Conservation (phyloP, 257 asterid genomes). For the Gentiana macrophylla region DNA sequence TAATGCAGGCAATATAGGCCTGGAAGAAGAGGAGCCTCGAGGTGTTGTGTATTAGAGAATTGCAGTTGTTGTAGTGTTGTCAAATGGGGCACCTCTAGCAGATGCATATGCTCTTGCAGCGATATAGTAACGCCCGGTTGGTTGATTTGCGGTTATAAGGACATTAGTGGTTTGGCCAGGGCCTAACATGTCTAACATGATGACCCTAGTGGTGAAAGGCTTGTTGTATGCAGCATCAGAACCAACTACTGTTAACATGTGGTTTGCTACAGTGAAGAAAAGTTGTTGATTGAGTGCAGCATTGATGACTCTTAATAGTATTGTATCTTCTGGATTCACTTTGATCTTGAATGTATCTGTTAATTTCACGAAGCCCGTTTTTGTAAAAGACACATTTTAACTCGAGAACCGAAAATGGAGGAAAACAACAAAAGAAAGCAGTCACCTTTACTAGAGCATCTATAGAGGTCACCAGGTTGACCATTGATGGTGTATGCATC, state of each 20-base stretch:
- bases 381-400: too few species aligned
- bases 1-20: slow-evolving; percentile 25
- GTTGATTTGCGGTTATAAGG: slow-evolving; percentile 28
- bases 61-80: slow-evolving; percentile 38
- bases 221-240: slow-evolving; percentile 38
- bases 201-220: slow-evolving; percentile 30
- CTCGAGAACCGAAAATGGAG: too few species aligned
- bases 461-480: slow-evolving; percentile 29
- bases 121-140: slow-evolving; percentile 16
- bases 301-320: slow-evolving; percentile 29
- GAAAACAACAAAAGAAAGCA: not conserved
- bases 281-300: slow-evolving; percentile 35
- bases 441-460: slow-evolving; percentile 26
- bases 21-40: slow-evolving; percentile 6
- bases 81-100: slow-evolving; percentile 30
- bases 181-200: slow-evolving; percentile 28
- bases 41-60: slow-evolving; percentile 28
- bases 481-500: slow-evolving; percentile 37
- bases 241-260: slow-evolving; percentile 34
- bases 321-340: slow-evolving; percentile 24
- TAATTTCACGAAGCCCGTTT: not conserved
- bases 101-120: slow-evolving; percentile 34
- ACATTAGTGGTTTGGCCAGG: slow-evolving; percentile 46
- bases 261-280: slow-evolving; percentile 37
- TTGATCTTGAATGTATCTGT: slow-evolving; percentile 25